These are phyloP conservation scores for Argentina anserina DNA, from an alignment of 306 rosid genomes.

Conservation along the genomic window DNA sequence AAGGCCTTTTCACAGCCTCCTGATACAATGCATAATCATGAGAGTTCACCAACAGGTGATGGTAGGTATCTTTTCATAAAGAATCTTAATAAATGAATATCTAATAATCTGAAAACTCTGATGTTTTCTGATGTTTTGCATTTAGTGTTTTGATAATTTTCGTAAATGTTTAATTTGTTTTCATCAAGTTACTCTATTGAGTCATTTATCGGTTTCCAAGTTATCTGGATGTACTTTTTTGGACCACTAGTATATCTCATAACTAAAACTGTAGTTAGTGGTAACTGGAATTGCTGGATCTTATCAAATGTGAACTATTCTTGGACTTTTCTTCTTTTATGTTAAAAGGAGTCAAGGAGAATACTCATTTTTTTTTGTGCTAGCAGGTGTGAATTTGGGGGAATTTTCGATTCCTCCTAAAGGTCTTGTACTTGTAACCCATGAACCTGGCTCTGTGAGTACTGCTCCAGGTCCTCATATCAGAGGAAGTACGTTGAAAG, in stretches of 20 bases:
- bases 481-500: constrained; percentile 77
- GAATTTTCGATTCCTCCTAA: constrained; percentile 57
- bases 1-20: constrained; percentile 55
- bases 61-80: constrained; percentile 36
- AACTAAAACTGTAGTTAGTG: not conserved
- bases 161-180: not conserved
- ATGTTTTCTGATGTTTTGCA: not conserved
- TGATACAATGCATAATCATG: constrained; percentile 29
- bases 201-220: not conserved
- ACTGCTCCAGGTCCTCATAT: constrained; percentile 89
- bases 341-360: not conserved
- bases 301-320: not conserved
- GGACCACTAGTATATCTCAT: constrained; percentile 6
- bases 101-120: not conserved
- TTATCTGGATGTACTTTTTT: constrained; percentile 3
- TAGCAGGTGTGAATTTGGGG: constrained; percentile 43
- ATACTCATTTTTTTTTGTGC: constrained; percentile 25
- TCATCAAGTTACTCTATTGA: no score
- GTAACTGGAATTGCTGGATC: not conserved
- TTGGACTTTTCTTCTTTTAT: not conserved
- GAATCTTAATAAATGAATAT: not conserved
- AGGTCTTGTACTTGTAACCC: constrained; percentile 70
- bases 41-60: constrained; percentile 33
- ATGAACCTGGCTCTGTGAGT: constrained; percentile 72
- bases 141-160: not conserved